These are phyloP conservation scores for Fusarium veterinarium DNA, from an alignment of 2,329 filamentous ascomycete species.

Conservation along the genomic window DNA sequence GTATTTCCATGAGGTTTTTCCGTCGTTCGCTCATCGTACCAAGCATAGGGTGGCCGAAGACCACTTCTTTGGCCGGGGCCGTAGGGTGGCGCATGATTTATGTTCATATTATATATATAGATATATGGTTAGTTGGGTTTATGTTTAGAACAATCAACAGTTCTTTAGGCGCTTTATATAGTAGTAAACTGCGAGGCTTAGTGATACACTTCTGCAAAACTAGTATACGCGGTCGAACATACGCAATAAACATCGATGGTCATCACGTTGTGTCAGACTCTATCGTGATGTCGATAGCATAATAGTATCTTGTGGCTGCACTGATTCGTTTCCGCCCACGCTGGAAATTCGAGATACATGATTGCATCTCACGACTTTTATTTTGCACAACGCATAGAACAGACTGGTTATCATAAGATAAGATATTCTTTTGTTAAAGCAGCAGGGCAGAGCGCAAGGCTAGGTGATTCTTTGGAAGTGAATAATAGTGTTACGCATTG, in stretches of 20 bases:
- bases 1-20: neutral
- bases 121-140: neutral
- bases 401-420: neutral
- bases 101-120: neutral
- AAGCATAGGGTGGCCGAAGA: too few relatives aligned
- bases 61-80: neutral
- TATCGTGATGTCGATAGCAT: too few relatives aligned
- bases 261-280: accelerated
- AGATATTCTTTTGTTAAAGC: neutral
- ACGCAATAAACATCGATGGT: accelerated
- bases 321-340: neutral
- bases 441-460: neutral
- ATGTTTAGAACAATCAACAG: neutral
- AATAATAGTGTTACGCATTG: accelerated
- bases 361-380: neutral
- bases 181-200: neutral
- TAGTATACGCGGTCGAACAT: accelerated
- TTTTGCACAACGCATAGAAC: too few relatives aligned
- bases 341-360: accelerated
- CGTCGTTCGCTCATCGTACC: too few relatives aligned
- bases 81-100: neutral
- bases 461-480: neutral
- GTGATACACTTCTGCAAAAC: neutral
- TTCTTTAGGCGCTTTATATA: neutral
- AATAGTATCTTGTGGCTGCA: accelerated